Percentiles rank a stretch among this genome's conserved stretches.
Evolutionary conservation across 495 filamentous ascomycete species (phyloP).

Genomic region (Talaromyces nanjingensis): DNA sequence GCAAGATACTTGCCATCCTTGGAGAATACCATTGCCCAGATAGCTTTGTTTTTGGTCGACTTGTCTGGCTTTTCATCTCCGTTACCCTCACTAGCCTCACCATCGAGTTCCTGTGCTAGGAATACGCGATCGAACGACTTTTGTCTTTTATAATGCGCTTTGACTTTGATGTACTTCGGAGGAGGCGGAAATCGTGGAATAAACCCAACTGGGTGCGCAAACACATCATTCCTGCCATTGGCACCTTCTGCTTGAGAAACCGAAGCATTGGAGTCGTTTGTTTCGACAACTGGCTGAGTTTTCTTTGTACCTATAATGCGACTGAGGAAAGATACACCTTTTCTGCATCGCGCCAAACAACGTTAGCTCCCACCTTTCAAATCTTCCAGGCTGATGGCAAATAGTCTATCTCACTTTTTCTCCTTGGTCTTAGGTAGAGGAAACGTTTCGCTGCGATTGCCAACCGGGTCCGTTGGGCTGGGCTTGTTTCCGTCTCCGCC

Average conservation of each 20-base stretch:
- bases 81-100: slow-evolving; percentile 28
- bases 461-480: slow-evolving; percentile 26
- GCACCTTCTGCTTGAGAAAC: slow-evolving; percentile 62
- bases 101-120: slow-evolving; percentile 77
- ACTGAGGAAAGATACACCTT: slow-evolving; percentile 86
- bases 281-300: slow-evolving; percentile 44
- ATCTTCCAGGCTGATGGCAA: too few species aligned
- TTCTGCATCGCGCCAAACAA: slow-evolving; percentile 40
- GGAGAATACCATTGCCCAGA: slow-evolving; percentile 91
- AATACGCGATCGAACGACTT: slow-evolving; percentile 84
- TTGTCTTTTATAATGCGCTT: slow-evolving; percentile 71
- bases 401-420: slow-evolving; percentile 53
- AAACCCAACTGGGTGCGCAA: slow-evolving; percentile 77
- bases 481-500: slow-evolving; percentile 40
- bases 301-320: slow-evolving; percentile 78
- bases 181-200: slow-evolving; percentile 85
- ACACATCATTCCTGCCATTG: slow-evolving; percentile 74
- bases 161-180: slow-evolving; percentile 82
- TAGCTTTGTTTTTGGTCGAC: slow-evolving; percentile 43
- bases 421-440: slow-evolving; percentile 49
- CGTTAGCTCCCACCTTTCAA: neutral
- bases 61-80: slow-evolving; percentile 18
- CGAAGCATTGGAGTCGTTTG: slow-evolving; percentile 58
- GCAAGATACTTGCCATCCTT: slow-evolving; percentile 90
- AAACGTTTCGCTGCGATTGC: slow-evolving; percentile 31